Conservation (phyloP, 495 filamentous ascomycete species). For the Xylaria intraflava region DNA sequence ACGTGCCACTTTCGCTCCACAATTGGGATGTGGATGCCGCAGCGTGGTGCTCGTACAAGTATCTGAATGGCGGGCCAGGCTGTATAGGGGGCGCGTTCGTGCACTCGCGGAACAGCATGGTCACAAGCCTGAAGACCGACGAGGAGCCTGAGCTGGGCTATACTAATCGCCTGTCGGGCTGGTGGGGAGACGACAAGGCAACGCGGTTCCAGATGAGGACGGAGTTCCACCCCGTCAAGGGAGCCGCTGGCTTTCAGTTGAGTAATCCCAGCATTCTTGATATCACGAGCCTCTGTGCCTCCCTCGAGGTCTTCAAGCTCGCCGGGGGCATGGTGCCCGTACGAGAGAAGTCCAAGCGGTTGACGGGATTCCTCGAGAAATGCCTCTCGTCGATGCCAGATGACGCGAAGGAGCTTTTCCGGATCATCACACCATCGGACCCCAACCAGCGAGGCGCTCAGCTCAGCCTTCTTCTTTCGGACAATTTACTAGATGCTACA, state of each 20-base stretch:
- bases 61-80: constrained; percentile 87
- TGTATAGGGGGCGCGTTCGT: constrained; percentile 84
- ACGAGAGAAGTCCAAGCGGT: constrained; percentile 62
- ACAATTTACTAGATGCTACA: constrained; percentile 61
- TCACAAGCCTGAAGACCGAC: constrained; percentile 31
- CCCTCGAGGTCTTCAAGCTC: constrained; percentile 68
- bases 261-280: constrained; percentile 63
- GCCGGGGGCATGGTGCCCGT: constrained; percentile 62
- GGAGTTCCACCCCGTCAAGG: constrained; percentile 63
- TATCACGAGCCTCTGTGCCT: constrained; percentile 64
- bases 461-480: constrained; percentile 64
- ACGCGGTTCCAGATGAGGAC: constrained; percentile 76
- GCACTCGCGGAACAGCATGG: constrained; percentile 64
- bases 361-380: constrained; percentile 78
- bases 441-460: constrained; percentile 74
- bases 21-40: constrained; percentile 96
- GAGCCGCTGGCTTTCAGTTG: constrained; percentile 64
- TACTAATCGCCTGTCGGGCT: constrained; percentile 63
- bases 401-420: constrained; percentile 49
- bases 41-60: constrained; percentile 98
- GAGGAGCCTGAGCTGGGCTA: constrained; percentile 36
- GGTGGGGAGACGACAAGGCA: constrained; percentile 80
- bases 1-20: constrained; percentile 75
- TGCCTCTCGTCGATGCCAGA: constrained; percentile 47
- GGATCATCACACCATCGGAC: constrained; percentile 74